Conservation (phyloP, 495 filamentous ascomycete genomes). For the Talaromyces liani region DNA sequence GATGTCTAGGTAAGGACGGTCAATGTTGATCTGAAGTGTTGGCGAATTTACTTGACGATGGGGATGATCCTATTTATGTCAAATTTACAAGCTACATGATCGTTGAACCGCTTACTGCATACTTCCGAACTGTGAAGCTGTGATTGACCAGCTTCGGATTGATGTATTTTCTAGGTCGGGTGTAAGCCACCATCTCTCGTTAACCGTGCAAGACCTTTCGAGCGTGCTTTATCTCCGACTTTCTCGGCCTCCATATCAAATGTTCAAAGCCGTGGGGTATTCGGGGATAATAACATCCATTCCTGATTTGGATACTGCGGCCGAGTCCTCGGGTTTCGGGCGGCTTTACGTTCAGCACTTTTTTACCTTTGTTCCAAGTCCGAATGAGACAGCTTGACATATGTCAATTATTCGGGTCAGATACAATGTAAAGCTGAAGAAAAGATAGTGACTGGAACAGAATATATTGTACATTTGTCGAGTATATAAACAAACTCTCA, state of each 20-base stretch:
- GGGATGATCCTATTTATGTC: neutral
- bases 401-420: neutral
- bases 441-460: neutral
- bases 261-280: neutral
- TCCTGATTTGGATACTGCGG: neutral
- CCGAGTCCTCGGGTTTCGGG: neutral
- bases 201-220: neutral
- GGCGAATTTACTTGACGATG: neutral
- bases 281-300: neutral
- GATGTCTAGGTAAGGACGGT: neutral
- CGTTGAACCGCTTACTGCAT: neutral
- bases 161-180: neutral
- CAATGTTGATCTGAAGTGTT: neutral
- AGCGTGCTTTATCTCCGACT: neutral
- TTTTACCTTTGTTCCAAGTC: neutral
- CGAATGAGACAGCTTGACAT: neutral
- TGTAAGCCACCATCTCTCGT: neutral
- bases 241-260: neutral
- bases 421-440: neutral
- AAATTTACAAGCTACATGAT: neutral
- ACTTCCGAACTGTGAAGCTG: neutral
- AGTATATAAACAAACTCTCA: neutral
- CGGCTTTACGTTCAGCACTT: neutral
- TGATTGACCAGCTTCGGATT: neutral
- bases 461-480: neutral